A percentile compares a stretch with the other conserved stretches of the same genome.
phyloP scores from a whole-genome alignment of 1,284 basidiomycete genomes.

The Sporisorium sorghi region DNA sequence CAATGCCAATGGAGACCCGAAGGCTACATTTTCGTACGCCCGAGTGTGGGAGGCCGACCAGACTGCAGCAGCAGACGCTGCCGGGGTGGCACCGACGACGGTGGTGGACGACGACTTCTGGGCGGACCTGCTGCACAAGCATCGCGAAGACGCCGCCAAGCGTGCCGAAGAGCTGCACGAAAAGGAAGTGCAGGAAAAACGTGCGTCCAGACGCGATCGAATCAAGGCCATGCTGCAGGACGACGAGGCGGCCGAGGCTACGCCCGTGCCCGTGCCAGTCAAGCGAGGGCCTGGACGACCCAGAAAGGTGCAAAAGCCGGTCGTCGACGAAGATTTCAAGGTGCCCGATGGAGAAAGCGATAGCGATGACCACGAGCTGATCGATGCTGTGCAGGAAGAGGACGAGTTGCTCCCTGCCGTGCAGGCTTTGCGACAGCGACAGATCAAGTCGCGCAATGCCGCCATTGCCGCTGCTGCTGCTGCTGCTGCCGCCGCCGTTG shows the following conservation, averaged over 20 bases:
- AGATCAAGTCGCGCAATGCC: constrained; percentile 21
- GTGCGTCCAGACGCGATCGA: constrained; percentile 35
- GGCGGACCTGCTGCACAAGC: constrained; percentile 63
- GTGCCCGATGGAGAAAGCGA: constrained; percentile 29
- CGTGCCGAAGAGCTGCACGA: constrained; percentile 30
- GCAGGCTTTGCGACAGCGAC: constrained; percentile 28
- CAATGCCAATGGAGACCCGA: constrained; percentile 30
- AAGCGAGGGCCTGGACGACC: constrained; percentile 35
- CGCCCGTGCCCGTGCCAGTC: constrained; percentile 3
- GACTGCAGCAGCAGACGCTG: constrained; percentile 15
- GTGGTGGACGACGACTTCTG: constrained; percentile 63
- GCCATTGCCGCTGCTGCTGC: constrained; percentile 16
- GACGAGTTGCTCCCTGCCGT: constrained; percentile 39
- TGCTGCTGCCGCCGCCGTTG: constrained; percentile 7
- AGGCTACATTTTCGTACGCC: constrained; percentile 64
- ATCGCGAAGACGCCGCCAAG: constrained; percentile 52
- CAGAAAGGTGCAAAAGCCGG: constrained; percentile 23
- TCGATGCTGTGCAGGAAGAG: constrained; percentile 31
- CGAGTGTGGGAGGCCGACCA: constrained; percentile 66
- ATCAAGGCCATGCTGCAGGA: constrained; percentile 35
- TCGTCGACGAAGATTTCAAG: constrained; percentile 33
- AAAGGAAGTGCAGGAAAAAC: constrained; percentile 26
- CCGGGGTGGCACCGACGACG: constrained; percentile 53
- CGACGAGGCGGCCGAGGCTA: constrained; percentile 14
- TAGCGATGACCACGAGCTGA: constrained; percentile 32